These are phyloP conservation scores for Cicer arietinum DNA, from an alignment of 306 rosid species.

Conservation along the genomic window DNA sequence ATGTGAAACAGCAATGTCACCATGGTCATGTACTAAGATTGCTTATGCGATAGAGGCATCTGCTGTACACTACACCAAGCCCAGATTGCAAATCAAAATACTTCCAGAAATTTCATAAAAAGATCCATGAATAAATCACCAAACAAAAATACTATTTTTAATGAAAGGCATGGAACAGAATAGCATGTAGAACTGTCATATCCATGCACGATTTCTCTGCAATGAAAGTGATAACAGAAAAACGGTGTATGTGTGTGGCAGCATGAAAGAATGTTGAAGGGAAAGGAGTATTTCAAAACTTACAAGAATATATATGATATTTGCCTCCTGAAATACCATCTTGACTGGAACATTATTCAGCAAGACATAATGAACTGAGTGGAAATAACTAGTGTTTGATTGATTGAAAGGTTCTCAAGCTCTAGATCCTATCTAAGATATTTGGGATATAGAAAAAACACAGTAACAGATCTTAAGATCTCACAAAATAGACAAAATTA, in stretches of 20 bases:
- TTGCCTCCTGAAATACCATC: conserved; percentile 39
- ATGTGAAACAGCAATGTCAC: background rate
- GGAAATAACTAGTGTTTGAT: conserved; percentile 4
- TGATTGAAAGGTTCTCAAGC: too few relatives aligned
- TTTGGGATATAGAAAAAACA: too few relatives aligned
- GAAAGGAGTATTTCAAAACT: conserved; percentile 14
- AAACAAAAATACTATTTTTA: background rate
- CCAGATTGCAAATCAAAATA: conserved; percentile 34
- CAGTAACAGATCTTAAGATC: too few relatives aligned
- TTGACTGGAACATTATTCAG: conserved; percentile 11
- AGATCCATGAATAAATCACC: background rate
- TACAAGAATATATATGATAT: conserved; percentile 34
- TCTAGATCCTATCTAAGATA: too few relatives aligned
- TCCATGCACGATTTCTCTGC: conserved; percentile 11
- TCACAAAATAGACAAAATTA: too few relatives aligned
- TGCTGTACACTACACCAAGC: conserved; percentile 17
- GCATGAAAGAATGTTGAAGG: conserved; percentile 8
- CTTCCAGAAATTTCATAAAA: conserved; percentile 22
- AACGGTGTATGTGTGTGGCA: background rate
- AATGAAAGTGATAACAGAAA: conserved; percentile 1
- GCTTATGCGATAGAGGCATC: conserved; percentile 25
- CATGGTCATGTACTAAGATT: background rate
- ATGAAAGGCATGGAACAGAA: conserved; percentile 20
- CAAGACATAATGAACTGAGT: conserved; percentile 31
- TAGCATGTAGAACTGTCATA: conserved; percentile 15